phyloP scores from a whole-genome alignment of 2,329 filamentous ascomycete genomes.

The Hymenotorrendiella dingleyae region DNA sequence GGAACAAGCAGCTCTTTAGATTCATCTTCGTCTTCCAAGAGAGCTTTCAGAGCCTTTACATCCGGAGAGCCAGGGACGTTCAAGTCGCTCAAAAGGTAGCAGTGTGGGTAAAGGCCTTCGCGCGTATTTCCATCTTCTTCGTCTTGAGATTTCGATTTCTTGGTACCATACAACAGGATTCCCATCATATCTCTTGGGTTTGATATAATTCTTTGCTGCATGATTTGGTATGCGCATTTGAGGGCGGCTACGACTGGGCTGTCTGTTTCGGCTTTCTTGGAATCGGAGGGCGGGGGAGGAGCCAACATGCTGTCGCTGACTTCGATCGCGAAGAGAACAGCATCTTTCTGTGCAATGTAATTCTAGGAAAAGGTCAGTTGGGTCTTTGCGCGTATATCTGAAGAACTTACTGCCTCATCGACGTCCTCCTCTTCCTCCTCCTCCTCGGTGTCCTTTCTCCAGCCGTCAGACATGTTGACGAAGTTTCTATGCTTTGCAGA shows the following conservation, averaged over 20 bases:
- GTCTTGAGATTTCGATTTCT: conserved; percentile 75
- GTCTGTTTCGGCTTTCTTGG: conserved; percentile 73
- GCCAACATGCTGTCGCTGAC: conserved; percentile 82
- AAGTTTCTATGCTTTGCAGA: neutral
- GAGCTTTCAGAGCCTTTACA: conserved; percentile 68
- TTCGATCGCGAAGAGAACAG: conserved; percentile 94
- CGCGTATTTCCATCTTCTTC: conserved; percentile 54
- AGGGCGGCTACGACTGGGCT: conserved; percentile 77
- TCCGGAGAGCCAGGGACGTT: conserved; percentile 82
- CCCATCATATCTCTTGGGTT: conserved; percentile 97
- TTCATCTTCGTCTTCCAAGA: conserved; percentile 75
- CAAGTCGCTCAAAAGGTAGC: conserved; percentile 84
- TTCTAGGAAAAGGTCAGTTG: conserved; percentile 44
- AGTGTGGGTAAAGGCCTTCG: conserved; percentile 72
- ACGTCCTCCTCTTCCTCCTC: conserved; percentile 66
- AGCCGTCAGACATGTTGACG: conserved; percentile 18
- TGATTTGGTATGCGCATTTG: conserved; percentile 89
- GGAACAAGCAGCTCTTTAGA: conserved; percentile 64
- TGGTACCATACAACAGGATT: conserved; percentile 83
- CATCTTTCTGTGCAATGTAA: conserved; percentile 92
- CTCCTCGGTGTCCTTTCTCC: conserved; percentile 41
- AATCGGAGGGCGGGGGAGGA: conserved; percentile 54
- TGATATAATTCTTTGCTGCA: conserved; percentile 98
- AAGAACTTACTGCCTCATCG: conserved; percentile 51
- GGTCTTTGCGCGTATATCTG: neutral